phyloP scores from a whole-genome alignment of 1,284 basidiomycete genomes.

The Naganishia sp. region DNA sequence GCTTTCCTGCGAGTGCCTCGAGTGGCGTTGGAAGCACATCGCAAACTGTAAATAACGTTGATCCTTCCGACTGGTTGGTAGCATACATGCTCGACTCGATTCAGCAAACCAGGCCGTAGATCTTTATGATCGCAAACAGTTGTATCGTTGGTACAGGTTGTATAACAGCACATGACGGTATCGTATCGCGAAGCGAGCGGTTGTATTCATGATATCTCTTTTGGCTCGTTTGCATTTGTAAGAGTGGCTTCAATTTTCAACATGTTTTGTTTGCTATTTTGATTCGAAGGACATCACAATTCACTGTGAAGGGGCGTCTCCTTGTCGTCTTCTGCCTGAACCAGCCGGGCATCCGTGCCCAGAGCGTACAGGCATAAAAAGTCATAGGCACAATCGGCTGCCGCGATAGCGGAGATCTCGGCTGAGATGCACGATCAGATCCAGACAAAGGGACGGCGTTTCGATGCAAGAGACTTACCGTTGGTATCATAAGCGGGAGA shows the following conservation, averaged over 20 bases:
- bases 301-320: background rate
- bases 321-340: background rate
- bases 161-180: background rate
- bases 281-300: background rate
- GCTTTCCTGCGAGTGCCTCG: background rate
- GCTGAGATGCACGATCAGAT: slow-evolving; percentile 31
- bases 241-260: no score
- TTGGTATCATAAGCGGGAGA: slow-evolving; percentile 51
- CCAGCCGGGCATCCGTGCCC: slow-evolving; percentile 10
- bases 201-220: no score
- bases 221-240: no score
- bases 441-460: background rate
- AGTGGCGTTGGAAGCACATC: background rate
- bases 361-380: slow-evolving; percentile 38
- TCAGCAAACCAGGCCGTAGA: background rate
- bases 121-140: no score
- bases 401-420: slow-evolving; percentile 51
- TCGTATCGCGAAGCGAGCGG: background rate
- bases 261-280: no score
- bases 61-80: slow-evolving; percentile 22
- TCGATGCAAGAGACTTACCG: slow-evolving; percentile 31
- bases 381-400: slow-evolving; percentile 50
- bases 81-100: slow-evolving; percentile 19
- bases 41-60: background rate
- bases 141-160: background rate